A percentile compares a stretch with the other conserved stretches of the same genome.
Conservation (phyloP, 192 early-diverging fungal species). For the Paraglomus brasilianum region DNA sequence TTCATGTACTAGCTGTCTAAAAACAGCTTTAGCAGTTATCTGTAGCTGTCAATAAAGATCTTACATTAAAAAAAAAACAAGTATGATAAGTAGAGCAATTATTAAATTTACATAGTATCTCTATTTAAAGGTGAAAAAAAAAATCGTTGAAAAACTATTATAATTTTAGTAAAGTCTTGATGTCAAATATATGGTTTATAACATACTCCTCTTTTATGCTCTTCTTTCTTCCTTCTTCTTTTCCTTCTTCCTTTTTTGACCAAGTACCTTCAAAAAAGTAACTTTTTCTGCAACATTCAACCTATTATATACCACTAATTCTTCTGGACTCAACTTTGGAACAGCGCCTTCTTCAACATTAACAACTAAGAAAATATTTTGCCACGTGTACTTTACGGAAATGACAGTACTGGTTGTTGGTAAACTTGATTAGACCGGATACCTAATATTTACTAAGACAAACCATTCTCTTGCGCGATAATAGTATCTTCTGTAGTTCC, state of each 20-base stretch:
- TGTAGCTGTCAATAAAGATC: too few relatives aligned
- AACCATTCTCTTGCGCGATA: slow-evolving; percentile 26
- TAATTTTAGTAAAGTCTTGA: too few relatives aligned
- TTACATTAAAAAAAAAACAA: too few relatives aligned
- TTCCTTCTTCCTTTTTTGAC: slow-evolving; percentile 14
- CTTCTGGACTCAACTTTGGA: slow-evolving; percentile 24
- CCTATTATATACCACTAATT: slow-evolving; percentile 13
- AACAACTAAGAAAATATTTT: too few relatives aligned
- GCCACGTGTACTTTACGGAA: too few relatives aligned
- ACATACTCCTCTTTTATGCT: slow-evolving; percentile 26
- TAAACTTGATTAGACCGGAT: slow-evolving; percentile 27
- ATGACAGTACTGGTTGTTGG: slow-evolving; percentile 7
- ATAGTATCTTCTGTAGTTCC: slow-evolving; percentile 11
- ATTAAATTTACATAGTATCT: too few relatives aligned
- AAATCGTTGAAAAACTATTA: too few relatives aligned
- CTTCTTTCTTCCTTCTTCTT: slow-evolving; percentile 9
- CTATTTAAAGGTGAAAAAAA: too few relatives aligned
- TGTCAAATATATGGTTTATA: slow-evolving; percentile 27
- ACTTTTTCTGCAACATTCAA: slow-evolving; percentile 5
- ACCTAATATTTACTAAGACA: slow-evolving; percentile 28
- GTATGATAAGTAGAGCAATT: too few relatives aligned
- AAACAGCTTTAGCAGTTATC: too few relatives aligned
- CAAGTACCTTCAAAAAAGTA: slow-evolving; percentile 24
- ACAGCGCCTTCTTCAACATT: slow-evolving; percentile 15
- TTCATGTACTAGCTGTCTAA: too few relatives aligned